Evolutionary conservation across 2,329 filamentous ascomycete species (phyloP), one percentile per base, ranked within the genome.

Genomic region (Penicillium sp.): DNA sequence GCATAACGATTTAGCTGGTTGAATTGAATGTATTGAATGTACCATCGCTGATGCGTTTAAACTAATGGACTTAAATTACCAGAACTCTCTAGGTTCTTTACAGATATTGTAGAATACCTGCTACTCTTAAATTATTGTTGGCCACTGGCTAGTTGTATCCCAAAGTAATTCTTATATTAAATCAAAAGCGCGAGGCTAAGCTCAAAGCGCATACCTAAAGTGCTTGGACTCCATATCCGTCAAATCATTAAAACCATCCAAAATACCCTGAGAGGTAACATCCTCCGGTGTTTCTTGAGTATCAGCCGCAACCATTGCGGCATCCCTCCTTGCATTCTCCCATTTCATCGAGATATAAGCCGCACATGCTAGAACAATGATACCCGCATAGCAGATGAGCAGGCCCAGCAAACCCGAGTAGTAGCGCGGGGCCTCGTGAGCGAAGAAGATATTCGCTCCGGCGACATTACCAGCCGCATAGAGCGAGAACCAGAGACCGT

Each of bases 401-500:
- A 81, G 62, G 0, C 75, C 78, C 2, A 73, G 73, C n/a, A 80
- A 61, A 2, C 78, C 78, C 4, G 77, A 78, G 41, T 73, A 75
- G 43, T 81, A 81, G 6, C 78, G 69, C 1, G 78, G 78, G 8
- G 70, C 71, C 62, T 81, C 78, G 2, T 66, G 65, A 0, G 77
- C 70, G 53, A 80, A 75, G 68, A 81, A 81, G 29, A 80, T 74
- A 42, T 80, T 78, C 1, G 80, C 78, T 0, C 80, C 80, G 0
- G 75, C 75, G 33, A 81, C 78, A 61, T 82, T 81, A 0, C 80
- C 81, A 2, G 73, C 78, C 0, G 79, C 79, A 57, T 81, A 71
- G 6, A 80, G 74, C 0, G 77, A 68, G 60, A 83, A 83, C 75
- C 80, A 81, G 19, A 82, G 58, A 0, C 80, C 81, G 27, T 81